A percentile compares a stretch with the other conserved stretches of the same genome.
phyloP scores from a whole-genome alignment of 2,329 filamentous ascomycete species.

The Graphilbum sp. region DNA sequence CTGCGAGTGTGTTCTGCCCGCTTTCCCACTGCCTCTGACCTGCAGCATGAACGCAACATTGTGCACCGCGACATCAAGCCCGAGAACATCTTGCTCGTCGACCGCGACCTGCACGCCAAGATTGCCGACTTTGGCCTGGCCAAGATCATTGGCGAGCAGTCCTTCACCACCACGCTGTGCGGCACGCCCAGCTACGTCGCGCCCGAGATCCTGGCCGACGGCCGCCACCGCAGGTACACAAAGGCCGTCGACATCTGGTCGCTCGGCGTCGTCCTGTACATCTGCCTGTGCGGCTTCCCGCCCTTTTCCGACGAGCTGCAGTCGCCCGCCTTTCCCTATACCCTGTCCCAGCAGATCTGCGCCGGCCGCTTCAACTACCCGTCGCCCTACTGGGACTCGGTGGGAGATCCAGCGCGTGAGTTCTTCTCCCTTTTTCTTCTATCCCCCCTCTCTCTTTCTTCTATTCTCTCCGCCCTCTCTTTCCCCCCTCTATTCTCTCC shows the following conservation, averaged over 20 bases:
- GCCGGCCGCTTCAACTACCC: slow-evolving; percentile 84
- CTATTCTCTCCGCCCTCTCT: background rate
- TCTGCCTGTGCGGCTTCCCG: slow-evolving; percentile 90
- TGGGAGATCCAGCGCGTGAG: slow-evolving; percentile 64
- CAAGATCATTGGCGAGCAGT: slow-evolving; percentile 97
- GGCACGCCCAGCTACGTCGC: slow-evolving; percentile 97
- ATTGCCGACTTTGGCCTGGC: slow-evolving; percentile 92
- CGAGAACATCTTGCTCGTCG: slow-evolving; percentile 81
- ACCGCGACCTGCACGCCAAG: slow-evolving; percentile 76
- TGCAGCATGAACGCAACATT: slow-evolving; percentile 86
- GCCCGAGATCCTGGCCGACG: slow-evolving; percentile 80
- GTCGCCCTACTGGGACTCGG: slow-evolving; percentile 85
- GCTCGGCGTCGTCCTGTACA: slow-evolving; percentile 92
- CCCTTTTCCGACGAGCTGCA: slow-evolving; percentile 93
- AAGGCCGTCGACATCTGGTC: slow-evolving; percentile 95
- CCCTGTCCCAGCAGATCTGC: slow-evolving; percentile 77
- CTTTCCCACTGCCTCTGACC: background rate
- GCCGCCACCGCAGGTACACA: slow-evolving; percentile 72
- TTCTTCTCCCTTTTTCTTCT: slow-evolving; percentile 7
- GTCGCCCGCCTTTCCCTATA: slow-evolving; percentile 67
- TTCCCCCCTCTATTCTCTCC: background rate
- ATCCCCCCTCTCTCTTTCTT: slow-evolving; percentile 1
- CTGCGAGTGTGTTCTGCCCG: background rate
- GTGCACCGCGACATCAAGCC: slow-evolving; percentile 97
- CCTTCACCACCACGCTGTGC: slow-evolving; percentile 89